Percentiles rank a stretch among this genome's conserved stretches.
These are phyloP conservation scores for Veloporphyrellus conicus DNA, from an alignment of 1,284 basidiomycete species.

Conservation along the genomic window DNA sequence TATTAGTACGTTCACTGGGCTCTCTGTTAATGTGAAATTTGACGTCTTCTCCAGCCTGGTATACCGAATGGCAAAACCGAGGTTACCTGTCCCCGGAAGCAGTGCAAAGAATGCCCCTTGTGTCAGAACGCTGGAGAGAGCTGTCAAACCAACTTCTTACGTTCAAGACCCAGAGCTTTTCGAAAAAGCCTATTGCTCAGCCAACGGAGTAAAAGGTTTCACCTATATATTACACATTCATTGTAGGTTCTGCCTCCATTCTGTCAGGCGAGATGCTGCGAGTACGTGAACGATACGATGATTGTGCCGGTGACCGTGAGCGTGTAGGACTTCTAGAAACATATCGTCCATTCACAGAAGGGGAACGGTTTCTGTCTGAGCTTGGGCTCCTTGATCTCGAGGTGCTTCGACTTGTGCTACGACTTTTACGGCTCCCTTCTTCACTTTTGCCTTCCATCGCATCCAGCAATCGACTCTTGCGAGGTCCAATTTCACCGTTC, in stretches of 20 bases:
- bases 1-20: constrained; percentile 56
- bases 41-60: constrained; percentile 55
- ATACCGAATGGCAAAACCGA: constrained; percentile 66
- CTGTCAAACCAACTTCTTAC: constrained; percentile 57
- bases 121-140: constrained; percentile 63
- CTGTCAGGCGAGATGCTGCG: constrained; percentile 59
- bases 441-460: constrained; percentile 74
- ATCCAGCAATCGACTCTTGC: constrained; percentile 76
- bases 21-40: constrained; percentile 3
- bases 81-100: constrained; percentile 66
- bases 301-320: constrained; percentile 35
- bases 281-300: constrained; percentile 50
- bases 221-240: constrained; percentile 14
- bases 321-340: constrained; percentile 58
- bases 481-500: constrained; percentile 79
- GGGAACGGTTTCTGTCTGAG: constrained; percentile 31
- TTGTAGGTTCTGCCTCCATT: constrained; percentile 37
- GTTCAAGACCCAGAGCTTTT: constrained; percentile 58
- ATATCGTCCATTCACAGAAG: constrained; percentile 50
- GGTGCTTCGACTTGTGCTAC: constrained; percentile 29
- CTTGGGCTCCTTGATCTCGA: constrained; percentile 32
- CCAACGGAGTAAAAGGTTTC: constrained; percentile 17
- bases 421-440: constrained; percentile 37
- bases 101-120: constrained; percentile 56
- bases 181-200: constrained; percentile 38